These are phyloP conservation scores for Metschnikowia reukaufii DNA, from an alignment of 805 yeast genomes.

Conservation along the genomic window DNA sequence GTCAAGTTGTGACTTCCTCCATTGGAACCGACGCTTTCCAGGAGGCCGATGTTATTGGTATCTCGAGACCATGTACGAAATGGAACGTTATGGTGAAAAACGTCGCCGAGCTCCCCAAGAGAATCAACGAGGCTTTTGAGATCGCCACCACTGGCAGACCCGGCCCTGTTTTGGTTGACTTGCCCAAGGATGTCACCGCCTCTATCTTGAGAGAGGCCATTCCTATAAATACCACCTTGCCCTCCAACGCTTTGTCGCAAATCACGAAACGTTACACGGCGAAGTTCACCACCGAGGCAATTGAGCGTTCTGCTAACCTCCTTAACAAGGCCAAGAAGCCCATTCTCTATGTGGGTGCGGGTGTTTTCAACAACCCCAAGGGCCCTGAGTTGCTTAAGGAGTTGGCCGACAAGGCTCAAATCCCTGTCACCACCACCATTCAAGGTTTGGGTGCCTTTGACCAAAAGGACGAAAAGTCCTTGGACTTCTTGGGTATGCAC, in stretches of 20 bases:
- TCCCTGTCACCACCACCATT: conserved; percentile 94
- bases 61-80: conserved; percentile 95
- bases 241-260: conserved; percentile 67
- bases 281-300: conserved; percentile 72
- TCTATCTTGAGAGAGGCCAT: conserved; percentile 83
- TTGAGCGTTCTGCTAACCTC: conserved; percentile 73
- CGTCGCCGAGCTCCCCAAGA: conserved; percentile 89
- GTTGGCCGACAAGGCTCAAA: conserved; percentile 84
- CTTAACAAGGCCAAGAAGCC: conserved; percentile 85
- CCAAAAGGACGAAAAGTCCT: conserved; percentile 83
- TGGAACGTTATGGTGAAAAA: conserved; percentile 99
- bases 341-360: conserved; percentile 87
- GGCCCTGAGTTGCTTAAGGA: conserved; percentile 80
- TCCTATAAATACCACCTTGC: conserved; percentile 76
- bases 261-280: conserved; percentile 69
- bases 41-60: conserved; percentile 97
- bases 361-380: conserved; percentile 74
- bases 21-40: conserved; percentile 99
- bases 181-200: conserved; percentile 98
- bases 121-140: conserved; percentile 97
- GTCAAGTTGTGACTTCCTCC: conserved; percentile 94
- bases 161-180: conserved; percentile 96
- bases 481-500: conserved; percentile 99
- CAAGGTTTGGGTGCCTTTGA: conserved; percentile 95
- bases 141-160: conserved; percentile 96